Base-by-base conservation (phyloP, 441 rosid genomes). In the Rhodomyrtus psidioides region DNA sequence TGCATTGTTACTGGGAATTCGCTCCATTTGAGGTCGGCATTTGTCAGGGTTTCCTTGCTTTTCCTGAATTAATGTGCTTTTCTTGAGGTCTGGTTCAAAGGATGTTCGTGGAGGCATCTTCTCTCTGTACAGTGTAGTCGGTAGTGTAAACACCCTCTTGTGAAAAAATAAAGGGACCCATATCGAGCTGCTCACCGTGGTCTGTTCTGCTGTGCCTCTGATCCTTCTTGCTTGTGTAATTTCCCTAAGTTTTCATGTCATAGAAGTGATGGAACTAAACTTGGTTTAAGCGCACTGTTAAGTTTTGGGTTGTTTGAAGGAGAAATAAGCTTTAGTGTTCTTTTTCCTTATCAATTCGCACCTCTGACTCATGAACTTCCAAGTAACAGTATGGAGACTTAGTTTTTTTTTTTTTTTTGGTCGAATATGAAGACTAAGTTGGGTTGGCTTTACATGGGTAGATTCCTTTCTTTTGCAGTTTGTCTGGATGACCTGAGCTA, bases 381-480 rank as follows among this genome's bases (percentile, higher is more conserved):
- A 6, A 74, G 81, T 23, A 42, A 74, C 81, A 42, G 81, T 49
- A 42, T 6, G 6, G 27, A 70, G 79, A 70, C 51, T 39, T 39
- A 6, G 9, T 34, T 34, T 34, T 34, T 34, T 34, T 34, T 4
- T 4, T 34, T 34, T 34, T 34, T 2, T 34, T 34, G 34, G 34
- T 34, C 34, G 34, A 34, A 34, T 34, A 4, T 34, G 34, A 4
- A 34, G 34, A 34, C 34, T 2, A 2, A 34, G 34, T 34, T 39
- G 51, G 27, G 27, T 70, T 14, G 46, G 53, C 57, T 39, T 54
- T 30, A 23, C 30, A 30, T 56, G 65, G 16, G 23, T 44, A 26
- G 42, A 13, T 17, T 39, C 28, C n/a, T 55, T 42, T 54, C 46
- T 53, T 15, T 65, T 24, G 89, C 94, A 91, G 94, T 56, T 89